A percentile compares a stretch with the other conserved stretches of the same genome.
Evolutionary conservation across 2,329 filamentous ascomycete species (phyloP).

Genomic region (Sporothrix luriei): DNA sequence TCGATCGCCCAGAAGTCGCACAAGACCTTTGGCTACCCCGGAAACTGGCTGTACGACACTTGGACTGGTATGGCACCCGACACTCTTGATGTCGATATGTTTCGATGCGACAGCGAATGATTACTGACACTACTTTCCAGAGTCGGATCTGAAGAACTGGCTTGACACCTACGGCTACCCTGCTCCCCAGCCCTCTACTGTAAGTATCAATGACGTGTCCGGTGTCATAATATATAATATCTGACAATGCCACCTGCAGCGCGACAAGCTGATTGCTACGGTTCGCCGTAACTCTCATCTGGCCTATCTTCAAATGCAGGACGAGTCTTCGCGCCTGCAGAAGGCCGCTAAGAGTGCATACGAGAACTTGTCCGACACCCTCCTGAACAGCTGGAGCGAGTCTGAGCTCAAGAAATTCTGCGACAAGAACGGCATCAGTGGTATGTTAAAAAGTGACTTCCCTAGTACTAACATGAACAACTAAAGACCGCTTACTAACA

Average conservation of each 20-base stretch:
- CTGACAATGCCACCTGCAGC: constrained; percentile 44
- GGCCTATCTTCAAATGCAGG: constrained; percentile 69
- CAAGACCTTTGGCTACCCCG: constrained; percentile 82
- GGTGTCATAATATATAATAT: neutral
- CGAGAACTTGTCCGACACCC: constrained; percentile 73
- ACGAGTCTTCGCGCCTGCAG: constrained; percentile 61
- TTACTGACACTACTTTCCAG: constrained; percentile 41
- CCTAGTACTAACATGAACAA: neutral
- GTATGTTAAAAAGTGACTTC: constrained; percentile 36
- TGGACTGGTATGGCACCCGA: constrained; percentile 62
- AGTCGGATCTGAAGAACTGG: constrained; percentile 92
- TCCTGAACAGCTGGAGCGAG: constrained; percentile 90
- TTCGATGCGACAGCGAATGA: neutral
- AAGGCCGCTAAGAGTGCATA: constrained; percentile 70
- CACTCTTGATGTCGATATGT: neutral
- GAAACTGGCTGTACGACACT: constrained; percentile 87
- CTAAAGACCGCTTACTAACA: neutral
- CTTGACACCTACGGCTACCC: constrained; percentile 86
- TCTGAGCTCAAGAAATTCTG: constrained; percentile 86
- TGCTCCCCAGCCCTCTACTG: constrained; percentile 75
- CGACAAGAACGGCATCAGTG: constrained; percentile 79
- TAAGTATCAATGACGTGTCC: constrained; percentile 38
- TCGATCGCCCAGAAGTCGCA: constrained; percentile 70
- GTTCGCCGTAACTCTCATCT: constrained; percentile 89
- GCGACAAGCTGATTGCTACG: constrained; percentile 84